phyloP scores from a whole-genome alignment of 176 grass and related monocot species.

The Canna indica region DNA sequence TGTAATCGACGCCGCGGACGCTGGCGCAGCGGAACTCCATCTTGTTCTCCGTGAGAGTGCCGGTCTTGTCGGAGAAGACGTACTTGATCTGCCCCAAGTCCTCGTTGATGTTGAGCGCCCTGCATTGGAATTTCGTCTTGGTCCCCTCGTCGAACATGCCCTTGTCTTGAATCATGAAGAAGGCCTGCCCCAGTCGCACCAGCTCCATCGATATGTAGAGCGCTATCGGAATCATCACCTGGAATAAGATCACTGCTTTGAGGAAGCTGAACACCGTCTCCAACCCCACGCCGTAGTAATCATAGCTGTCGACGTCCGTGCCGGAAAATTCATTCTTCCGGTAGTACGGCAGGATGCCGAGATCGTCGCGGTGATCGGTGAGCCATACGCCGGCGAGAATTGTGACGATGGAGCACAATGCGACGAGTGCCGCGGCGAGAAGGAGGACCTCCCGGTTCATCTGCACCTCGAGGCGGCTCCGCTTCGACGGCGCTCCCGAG shows the following conservation, averaged over 20 bases:
- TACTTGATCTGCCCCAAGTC: slow-evolving; percentile 96
- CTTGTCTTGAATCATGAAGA: slow-evolving; percentile 83
- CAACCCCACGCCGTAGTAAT: slow-evolving; percentile 59
- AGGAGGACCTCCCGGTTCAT: slow-evolving; percentile 73
- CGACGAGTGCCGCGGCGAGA: slow-evolving; percentile 29
- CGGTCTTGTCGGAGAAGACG: slow-evolving; percentile 98
- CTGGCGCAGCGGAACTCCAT: slow-evolving; percentile 91
- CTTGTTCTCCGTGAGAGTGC: slow-evolving; percentile 75
- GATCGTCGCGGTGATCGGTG: slow-evolving; percentile 28
- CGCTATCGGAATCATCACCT: slow-evolving; percentile 82
- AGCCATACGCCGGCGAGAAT: slow-evolving; percentile 68
- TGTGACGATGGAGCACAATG: slow-evolving; percentile 43
- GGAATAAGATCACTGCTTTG: slow-evolving; percentile 67
- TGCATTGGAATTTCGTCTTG: slow-evolving; percentile 70
- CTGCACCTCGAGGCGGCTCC: slow-evolving; percentile 69
- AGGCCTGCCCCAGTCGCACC: slow-evolving; percentile 65
- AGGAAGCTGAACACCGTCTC: slow-evolving; percentile 74
- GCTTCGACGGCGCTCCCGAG: slow-evolving; percentile 79
- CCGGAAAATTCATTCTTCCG: slow-evolving; percentile 39
- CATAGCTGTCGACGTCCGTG: slow-evolving; percentile 13
- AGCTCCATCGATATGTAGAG: slow-evolving; percentile 97
- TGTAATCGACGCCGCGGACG: slow-evolving; percentile 60
- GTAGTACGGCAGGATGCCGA: slow-evolving; percentile 53
- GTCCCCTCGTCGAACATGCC: slow-evolving; percentile 48
- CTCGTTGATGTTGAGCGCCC: slow-evolving; percentile 98